These are phyloP conservation scores for Corymbia maculata DNA, from an alignment of 345 rosid species.

Conservation along the genomic window DNA sequence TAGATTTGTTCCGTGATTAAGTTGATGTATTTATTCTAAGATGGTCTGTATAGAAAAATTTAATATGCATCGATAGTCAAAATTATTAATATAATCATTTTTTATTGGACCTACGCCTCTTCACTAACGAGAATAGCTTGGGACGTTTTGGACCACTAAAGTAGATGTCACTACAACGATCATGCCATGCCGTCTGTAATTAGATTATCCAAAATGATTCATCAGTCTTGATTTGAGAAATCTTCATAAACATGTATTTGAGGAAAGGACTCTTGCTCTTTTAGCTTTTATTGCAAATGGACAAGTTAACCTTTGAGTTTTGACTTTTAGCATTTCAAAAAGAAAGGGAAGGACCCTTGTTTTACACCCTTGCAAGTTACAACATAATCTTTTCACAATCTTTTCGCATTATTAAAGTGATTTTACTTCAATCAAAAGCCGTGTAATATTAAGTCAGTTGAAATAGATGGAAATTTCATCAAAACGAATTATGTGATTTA, in stretches of 20 bases:
- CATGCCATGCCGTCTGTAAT: background rate
- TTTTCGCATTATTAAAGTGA: background rate
- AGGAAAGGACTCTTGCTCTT: background rate
- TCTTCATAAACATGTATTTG: background rate
- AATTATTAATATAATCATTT: background rate
- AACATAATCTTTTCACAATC: background rate
- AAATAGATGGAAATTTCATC: background rate
- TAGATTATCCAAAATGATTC: background rate
- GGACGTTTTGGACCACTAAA: background rate
- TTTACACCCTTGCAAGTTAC: background rate
- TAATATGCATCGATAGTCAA: background rate
- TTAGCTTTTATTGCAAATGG: background rate
- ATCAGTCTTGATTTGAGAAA: background rate
- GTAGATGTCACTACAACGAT: background rate
- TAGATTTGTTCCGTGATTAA: background rate
- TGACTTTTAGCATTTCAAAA: background rate
- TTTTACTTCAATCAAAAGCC: background rate
- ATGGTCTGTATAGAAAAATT: fast-evolving
- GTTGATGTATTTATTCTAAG: background rate
- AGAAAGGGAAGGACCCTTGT: background rate
- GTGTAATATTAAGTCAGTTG: background rate
- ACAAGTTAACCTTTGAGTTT: background rate
- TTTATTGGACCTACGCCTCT: background rate
- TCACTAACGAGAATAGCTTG: background rate
- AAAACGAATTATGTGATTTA: background rate